A percentile compares a stretch with the other conserved stretches of the same genome.
Conservation (phyloP, 371 early-diverging fungal species). For the Mucor indicus region DNA sequence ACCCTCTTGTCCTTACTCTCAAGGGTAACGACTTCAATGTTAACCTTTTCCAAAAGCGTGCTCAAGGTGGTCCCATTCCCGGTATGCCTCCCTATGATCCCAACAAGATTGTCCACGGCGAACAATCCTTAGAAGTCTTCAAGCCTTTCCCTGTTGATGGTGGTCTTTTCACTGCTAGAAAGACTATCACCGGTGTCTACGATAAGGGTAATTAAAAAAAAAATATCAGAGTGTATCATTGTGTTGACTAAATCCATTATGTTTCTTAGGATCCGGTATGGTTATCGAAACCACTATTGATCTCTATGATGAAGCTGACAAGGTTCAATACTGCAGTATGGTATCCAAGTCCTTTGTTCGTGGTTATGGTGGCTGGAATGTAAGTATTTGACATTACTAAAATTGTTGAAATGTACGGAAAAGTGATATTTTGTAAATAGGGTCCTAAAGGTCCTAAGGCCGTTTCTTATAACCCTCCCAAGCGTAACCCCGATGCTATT, state of each 20-base stretch:
- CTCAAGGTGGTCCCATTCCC: constrained; percentile 36
- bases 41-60: constrained; percentile 58
- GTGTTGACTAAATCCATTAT: too few species aligned
- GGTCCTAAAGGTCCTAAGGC: constrained; percentile 66
- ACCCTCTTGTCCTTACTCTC: constrained; percentile 64
- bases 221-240: too few species aligned
- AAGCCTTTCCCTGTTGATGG: constrained; percentile 58
- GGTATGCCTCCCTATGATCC: constrained; percentile 72
- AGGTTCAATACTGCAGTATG: constrained; percentile 52
- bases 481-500: constrained; percentile 60
- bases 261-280: constrained; percentile 26
- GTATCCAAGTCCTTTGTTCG: constrained; percentile 54
- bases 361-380: constrained; percentile 61
- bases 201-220: constrained; percentile 60
- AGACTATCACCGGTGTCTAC: constrained; percentile 55
- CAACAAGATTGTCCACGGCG: constrained; percentile 74
- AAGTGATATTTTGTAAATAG: too few species aligned
- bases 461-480: constrained; percentile 47
- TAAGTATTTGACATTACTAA: constrained; percentile 15
- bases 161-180: constrained; percentile 55
- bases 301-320: constrained; percentile 41
- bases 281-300: constrained; percentile 35
- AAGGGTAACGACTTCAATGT: constrained; percentile 62
- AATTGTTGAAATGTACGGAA: background rate
- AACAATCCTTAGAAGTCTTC: constrained; percentile 61